Evolutionary conservation across 225 moss, liverwort and hornwort genomes (phyloP), one percentile per base, ranked within the genome.

Genomic region (Sphagnum tenellum): DNA sequence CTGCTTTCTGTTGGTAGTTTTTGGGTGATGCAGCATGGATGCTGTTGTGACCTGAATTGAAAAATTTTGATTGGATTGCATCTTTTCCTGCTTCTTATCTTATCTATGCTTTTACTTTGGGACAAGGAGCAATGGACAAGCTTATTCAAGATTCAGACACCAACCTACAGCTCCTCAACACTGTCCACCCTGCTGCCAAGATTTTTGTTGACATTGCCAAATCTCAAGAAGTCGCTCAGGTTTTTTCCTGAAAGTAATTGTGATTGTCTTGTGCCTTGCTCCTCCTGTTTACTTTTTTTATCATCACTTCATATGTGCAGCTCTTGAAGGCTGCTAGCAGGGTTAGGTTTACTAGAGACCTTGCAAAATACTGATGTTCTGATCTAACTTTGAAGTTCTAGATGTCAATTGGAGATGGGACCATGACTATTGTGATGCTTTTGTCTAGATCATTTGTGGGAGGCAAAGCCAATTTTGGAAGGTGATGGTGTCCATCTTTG

Each of bases 181-280:
- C 93, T 58, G 96, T 98, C 46, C 96, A 98, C 71, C 96, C 96
- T 59, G 96, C 96, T 12, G 92, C 96, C 49, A 98, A 98, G 74
- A 93, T 93, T 67, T 81, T 98, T 2, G 96, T 98, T 52, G 96
- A 98, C 59, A 98, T 98, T 70, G 96, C 96, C 5, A 98, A 98
- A 71, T 98, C 96, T 5, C 96, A 98, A 69, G 96, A 98, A 29
- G 29, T 29, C 79, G 84, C 92, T 13, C 92, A 98, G 92, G 95
- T 92, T 67, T 44, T 66, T 13, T 5, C 45, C 14, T 5, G 3
- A 50, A 47, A 47, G n/a, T 29, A 67, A 12, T 47, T 5, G 12
- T 45, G 49, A 45, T 52, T 6, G 66, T 12, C 44, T 44, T 58
- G 5, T 13, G 44, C 44, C n/a, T 58, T 58, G 29, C 29, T 29